Evolutionary conservation across 768 basidiomycete species (phyloP).

Genomic region (Serendipita vermifera): DNA sequence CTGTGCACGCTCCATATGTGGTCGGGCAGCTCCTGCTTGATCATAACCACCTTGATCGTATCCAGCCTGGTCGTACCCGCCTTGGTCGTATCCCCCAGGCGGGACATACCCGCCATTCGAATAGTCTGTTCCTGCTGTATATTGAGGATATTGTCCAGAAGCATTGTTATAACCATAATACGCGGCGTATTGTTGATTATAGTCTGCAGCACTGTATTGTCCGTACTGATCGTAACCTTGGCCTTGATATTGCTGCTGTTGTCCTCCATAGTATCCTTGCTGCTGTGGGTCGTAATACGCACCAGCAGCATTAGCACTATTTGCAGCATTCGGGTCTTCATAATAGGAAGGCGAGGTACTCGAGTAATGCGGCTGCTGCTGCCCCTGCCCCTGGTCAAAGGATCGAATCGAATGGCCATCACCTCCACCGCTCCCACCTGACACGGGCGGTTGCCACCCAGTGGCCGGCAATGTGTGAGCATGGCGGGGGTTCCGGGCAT

Average conservation of each 20-base stretch:
- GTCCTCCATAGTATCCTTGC: conserved; percentile 12
- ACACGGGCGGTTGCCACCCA: conserved; percentile 17
- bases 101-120: conserved; percentile 1
- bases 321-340: conserved; percentile 6
- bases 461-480: conserved; percentile 30
- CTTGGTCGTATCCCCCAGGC: conserved; percentile 10
- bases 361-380: conserved; percentile 10
- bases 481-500: conserved; percentile 28
- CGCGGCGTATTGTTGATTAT: conserved; percentile 11
- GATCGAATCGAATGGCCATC: conserved; percentile 10
- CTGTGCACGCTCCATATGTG: conserved; percentile 41
- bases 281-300: conserved; percentile 14
- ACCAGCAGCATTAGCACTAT: too few relatives aligned
- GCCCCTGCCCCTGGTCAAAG: conserved; percentile 6
- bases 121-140: not conserved
- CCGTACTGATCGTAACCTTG: conserved; percentile 8
- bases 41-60: not conserved
- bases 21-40: conserved; percentile 44
- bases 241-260: conserved; percentile 13
- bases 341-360: conserved; percentile 5
- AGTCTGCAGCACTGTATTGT: conserved; percentile 7
- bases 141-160: not conserved
- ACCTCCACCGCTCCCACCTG: conserved; percentile 10
- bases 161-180: conserved; percentile 8
- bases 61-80: not conserved